phyloP scores from a whole-genome alignment of 441 rosid genomes.

The Lagerstroemia fauriei region DNA sequence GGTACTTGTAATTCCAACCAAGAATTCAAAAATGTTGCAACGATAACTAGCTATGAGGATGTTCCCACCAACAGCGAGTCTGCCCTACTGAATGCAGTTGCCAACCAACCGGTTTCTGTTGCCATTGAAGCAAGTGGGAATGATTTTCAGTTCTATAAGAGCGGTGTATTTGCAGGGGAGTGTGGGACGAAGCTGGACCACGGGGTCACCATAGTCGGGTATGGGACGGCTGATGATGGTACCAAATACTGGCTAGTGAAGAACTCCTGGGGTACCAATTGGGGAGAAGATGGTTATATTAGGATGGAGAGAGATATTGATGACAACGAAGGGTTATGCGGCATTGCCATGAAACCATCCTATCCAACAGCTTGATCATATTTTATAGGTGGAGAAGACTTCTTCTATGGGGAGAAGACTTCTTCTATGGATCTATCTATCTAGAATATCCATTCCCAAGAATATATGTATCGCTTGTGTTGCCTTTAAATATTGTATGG shows the following conservation, averaged over 20 bases:
- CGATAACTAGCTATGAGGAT: too few relatives aligned
- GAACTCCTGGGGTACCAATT: constrained; percentile 17
- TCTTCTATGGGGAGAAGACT: too few relatives aligned
- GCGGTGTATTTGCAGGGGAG: constrained; percentile 12
- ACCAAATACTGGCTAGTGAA: constrained; percentile 16
- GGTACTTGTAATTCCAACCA: constrained; percentile 1
- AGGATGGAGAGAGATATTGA: constrained; percentile 15
- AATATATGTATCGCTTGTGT: too few relatives aligned
- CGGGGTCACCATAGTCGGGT: constrained; percentile 17
- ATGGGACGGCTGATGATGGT: constrained; percentile 8
- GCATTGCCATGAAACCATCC: constrained; percentile 9
- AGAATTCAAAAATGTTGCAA: not conserved
- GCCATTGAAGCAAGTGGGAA: constrained; percentile 3
- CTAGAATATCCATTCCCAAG: too few relatives aligned
- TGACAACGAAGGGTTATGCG: constrained; percentile 9
- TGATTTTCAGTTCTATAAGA: constrained; percentile 3
- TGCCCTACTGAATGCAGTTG: too few relatives aligned
- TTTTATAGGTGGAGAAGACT: too few relatives aligned
- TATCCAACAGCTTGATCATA: constrained; percentile 8
- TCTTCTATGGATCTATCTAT: too few relatives aligned
- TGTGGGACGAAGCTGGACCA: constrained; percentile 18
- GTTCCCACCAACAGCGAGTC: too few relatives aligned
- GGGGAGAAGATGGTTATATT: constrained; percentile 17
- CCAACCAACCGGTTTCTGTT: too few relatives aligned
- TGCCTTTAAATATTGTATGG: too few relatives aligned